Conservation (phyloP, 768 basidiomycete genomes). For the Candolleomyces eurysporus region DNA sequence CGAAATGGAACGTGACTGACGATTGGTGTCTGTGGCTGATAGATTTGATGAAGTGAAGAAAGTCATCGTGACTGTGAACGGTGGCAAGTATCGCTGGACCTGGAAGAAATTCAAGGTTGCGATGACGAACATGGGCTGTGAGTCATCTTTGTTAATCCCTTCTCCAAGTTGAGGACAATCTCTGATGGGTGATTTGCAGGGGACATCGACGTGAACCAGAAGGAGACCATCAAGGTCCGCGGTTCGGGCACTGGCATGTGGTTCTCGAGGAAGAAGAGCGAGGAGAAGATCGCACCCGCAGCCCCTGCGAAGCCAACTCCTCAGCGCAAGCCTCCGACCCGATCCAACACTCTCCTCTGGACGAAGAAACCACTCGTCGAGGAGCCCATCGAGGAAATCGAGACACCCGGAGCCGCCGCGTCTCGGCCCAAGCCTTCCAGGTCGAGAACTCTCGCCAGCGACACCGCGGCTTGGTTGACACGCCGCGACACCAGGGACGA, state of each 20-base stretch:
- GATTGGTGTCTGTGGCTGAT: not conserved
- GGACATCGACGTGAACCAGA: slow-evolving; percentile 61
- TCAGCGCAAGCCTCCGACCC: slow-evolving; percentile 14
- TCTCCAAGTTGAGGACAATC: not conserved
- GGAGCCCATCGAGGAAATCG: slow-evolving; percentile 26
- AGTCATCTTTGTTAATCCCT: slow-evolving; percentile 28
- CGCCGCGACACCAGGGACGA: slow-evolving; percentile 18
- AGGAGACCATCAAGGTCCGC: slow-evolving; percentile 61
- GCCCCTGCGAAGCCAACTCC: slow-evolving; percentile 12
- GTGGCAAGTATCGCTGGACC: slow-evolving; percentile 76
- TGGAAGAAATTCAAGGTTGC: slow-evolving; percentile 83
- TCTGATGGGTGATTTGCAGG: slow-evolving; percentile 36
- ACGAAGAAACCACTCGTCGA: slow-evolving; percentile 26
- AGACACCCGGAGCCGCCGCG: slow-evolving; percentile 8
- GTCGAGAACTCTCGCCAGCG: slow-evolving; percentile 21
- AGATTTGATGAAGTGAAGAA: slow-evolving; percentile 69
- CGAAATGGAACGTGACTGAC: not conserved
- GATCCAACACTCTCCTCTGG: slow-evolving; percentile 26
- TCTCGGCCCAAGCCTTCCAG: slow-evolving; percentile 19
- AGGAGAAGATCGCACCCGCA: slow-evolving; percentile 23
- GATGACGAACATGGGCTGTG: slow-evolving; percentile 80
- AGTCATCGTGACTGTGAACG: slow-evolving; percentile 71
- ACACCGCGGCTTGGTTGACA: slow-evolving; percentile 28
- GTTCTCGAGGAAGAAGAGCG: slow-evolving; percentile 51
- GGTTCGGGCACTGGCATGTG: slow-evolving; percentile 49